These are phyloP conservation scores for Colletotrichum sp. DNA, from an alignment of 2,329 filamentous ascomycete genomes.

Conservation along the genomic window DNA sequence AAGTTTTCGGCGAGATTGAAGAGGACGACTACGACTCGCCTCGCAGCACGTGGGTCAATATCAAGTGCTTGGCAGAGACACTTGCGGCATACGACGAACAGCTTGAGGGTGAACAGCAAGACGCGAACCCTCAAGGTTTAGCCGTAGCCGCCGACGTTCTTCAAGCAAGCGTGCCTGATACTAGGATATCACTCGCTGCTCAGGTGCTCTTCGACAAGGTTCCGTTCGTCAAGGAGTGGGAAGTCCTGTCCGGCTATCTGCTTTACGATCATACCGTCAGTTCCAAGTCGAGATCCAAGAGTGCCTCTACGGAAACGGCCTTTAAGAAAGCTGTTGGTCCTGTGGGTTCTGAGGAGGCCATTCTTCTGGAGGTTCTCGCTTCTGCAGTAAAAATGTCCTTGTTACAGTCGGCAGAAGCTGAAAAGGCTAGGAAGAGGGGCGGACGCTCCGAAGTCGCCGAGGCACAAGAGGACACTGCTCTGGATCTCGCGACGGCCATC, in stretches of 20 bases:
- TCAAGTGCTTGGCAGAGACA: constrained; percentile 88
- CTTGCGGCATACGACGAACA: constrained; percentile 82
- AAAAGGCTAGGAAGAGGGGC: constrained; percentile 61
- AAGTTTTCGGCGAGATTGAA: constrained; percentile 73
- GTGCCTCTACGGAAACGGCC: constrained; percentile 63
- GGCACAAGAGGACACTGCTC: constrained; percentile 78
- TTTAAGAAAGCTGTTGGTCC: constrained; percentile 78
- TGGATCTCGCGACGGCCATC: constrained; percentile 79
- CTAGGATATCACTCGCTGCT: constrained; percentile 83
- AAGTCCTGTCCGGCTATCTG: constrained; percentile 86
- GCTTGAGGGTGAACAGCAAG: constrained; percentile 60
- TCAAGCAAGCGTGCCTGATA: constrained; percentile 72
- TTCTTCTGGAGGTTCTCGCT: constrained; percentile 86
- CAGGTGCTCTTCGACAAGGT: constrained; percentile 86
- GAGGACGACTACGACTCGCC: constrained; percentile 80
- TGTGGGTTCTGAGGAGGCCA: constrained; percentile 77
- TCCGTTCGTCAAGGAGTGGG: constrained; percentile 84
- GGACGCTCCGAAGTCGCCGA: constrained; percentile 71
- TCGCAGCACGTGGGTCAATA: constrained; percentile 83
- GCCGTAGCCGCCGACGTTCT: constrained; percentile 61
- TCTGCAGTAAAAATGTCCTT: constrained; percentile 80
- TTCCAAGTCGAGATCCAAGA: constrained; percentile 55
- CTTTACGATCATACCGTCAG: constrained; percentile 87
- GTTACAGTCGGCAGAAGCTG: constrained; percentile 68
- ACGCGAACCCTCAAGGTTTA: constrained; percentile 47